phyloP scores from a whole-genome alignment of 352 stramenopile species.

The Phytophthora cactorum region DNA sequence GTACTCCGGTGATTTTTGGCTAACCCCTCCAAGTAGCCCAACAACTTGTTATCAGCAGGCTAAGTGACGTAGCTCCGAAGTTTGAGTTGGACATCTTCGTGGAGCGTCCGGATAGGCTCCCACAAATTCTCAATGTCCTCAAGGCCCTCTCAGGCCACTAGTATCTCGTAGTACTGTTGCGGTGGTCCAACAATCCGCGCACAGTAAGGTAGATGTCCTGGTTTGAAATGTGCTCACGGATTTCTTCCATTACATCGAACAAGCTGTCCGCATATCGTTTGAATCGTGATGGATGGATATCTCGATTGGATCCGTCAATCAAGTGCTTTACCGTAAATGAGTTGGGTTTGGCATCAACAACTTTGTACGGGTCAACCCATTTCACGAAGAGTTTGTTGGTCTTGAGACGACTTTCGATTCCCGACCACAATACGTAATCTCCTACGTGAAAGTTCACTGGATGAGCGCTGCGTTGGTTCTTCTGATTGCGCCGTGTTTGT shows the following conservation, averaged over 20 bases:
- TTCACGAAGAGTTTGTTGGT: constrained; percentile 1
- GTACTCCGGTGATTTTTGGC: too few relatives aligned
- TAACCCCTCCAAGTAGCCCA: background rate
- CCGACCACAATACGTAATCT: background rate
- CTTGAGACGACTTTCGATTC: background rate
- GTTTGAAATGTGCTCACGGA: too few relatives aligned
- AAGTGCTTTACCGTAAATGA: background rate
- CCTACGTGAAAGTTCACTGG: constrained; percentile 2
- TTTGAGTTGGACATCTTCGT: background rate
- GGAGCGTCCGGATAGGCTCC: background rate
- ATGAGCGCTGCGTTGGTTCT: background rate
- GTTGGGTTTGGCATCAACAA: background rate
- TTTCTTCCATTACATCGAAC: too few relatives aligned
- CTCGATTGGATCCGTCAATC: background rate
- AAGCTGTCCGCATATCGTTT: background rate
- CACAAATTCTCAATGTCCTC: constrained; percentile 1
- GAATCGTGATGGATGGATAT: background rate
- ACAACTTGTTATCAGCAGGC: background rate
- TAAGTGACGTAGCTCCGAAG: background rate
- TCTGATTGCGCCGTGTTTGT: background rate
- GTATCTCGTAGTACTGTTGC: background rate
- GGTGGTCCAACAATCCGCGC: too few relatives aligned
- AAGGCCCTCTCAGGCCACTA: background rate
- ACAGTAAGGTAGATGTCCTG: too few relatives aligned
- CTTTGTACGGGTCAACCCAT: background rate